These are phyloP conservation scores for Pilobolus umbonatus DNA, from an alignment of 192 early-diverging fungal species.

Conservation along the genomic window DNA sequence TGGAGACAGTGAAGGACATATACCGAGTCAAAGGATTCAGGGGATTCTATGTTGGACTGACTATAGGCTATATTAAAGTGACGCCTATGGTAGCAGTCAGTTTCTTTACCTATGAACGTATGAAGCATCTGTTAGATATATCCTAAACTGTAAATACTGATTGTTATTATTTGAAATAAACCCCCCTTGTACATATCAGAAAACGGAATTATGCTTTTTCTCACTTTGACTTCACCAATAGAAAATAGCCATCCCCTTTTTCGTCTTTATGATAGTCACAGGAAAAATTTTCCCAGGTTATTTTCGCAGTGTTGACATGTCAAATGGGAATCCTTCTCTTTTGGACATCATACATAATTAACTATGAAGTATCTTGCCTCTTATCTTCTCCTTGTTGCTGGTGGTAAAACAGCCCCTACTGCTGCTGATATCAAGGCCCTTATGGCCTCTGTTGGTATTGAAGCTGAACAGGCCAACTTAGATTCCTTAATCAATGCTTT, in stretches of 20 bases:
- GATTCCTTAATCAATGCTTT: conserved; percentile 75
- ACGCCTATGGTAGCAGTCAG: conserved; percentile 88
- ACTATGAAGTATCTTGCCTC: conserved; percentile 97
- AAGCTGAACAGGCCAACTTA: conserved; percentile 81
- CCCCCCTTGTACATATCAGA: neutral
- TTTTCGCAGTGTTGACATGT: neutral
- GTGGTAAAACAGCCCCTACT: conserved; percentile 78
- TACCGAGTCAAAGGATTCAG: conserved; percentile 60
- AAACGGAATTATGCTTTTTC: neutral
- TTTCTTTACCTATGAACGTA: conserved; percentile 82
- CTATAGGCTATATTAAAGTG: conserved; percentile 95
- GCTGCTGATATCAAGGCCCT: conserved; percentile 76
- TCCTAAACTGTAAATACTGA: conserved; percentile 21
- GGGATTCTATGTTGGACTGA: conserved; percentile 96
- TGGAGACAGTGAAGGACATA: conserved; percentile 58
- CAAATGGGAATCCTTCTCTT: neutral
- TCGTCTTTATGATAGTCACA: no score
- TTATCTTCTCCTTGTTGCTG: conserved; percentile 91
- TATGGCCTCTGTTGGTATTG: conserved; percentile 87
- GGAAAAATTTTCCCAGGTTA: neutral
- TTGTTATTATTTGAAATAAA: neutral
- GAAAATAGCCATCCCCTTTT: neutral
- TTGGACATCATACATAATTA: neutral
- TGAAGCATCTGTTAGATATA: conserved; percentile 61
- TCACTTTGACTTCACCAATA: neutral